phyloP scores from a whole-genome alignment of 257 asterid genomes.

The Thymus quinquecostatus region DNA sequence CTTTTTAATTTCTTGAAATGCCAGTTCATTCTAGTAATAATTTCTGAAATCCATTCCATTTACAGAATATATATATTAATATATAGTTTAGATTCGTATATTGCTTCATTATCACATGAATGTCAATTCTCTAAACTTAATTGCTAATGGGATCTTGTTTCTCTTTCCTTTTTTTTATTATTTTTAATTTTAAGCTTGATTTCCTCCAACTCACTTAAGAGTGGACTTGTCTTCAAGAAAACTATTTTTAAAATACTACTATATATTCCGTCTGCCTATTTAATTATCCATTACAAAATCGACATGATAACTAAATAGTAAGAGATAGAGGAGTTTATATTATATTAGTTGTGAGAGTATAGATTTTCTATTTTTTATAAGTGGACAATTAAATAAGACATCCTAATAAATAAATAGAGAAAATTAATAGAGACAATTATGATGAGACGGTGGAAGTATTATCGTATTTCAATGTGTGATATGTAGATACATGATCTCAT shows the following conservation, averaged over 20 bases:
- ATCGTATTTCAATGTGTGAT: not conserved
- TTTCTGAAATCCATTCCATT: not conserved
- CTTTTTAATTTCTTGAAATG: not conserved
- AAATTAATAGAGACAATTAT: too few relatives aligned
- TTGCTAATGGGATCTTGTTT: not conserved
- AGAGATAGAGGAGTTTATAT: too few relatives aligned
- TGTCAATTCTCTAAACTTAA: not conserved
- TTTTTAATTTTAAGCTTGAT: not conserved
- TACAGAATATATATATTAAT: not conserved
- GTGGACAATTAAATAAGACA: too few relatives aligned
- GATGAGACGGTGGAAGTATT: too few relatives aligned
- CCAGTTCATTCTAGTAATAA: not conserved
- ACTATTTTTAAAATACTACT: not conserved
- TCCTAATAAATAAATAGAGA: too few relatives aligned
- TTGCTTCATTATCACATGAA: not conserved
- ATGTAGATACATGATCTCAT: conserved; percentile 4
- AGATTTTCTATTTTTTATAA: too few relatives aligned
- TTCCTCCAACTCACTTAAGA: conserved; percentile 3
- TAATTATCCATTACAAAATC: too few relatives aligned
- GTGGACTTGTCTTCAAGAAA: not conserved
- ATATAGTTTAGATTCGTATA: not conserved
- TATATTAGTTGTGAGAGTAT: too few relatives aligned
- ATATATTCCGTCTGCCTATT: too few relatives aligned
- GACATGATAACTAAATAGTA: too few relatives aligned
- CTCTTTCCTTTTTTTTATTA: not conserved